Conservation (phyloP, 108 stramenopile species). For the Nitzschia sp. region DNA sequence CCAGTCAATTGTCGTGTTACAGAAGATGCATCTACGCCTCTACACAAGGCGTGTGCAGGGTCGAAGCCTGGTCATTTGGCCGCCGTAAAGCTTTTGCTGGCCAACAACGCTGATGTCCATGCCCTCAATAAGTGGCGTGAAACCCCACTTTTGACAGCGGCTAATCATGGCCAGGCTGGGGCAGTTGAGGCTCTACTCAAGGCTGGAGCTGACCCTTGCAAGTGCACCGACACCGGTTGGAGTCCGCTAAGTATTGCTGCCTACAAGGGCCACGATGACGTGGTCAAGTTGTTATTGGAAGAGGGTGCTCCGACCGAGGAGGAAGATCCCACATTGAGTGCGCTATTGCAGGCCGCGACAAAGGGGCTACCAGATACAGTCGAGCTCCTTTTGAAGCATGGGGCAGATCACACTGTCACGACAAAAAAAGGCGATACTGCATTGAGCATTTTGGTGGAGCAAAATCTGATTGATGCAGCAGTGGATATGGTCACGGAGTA, state of each 20-base stretch:
- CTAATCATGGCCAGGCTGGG: constrained; percentile 86
- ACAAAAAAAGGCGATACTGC: constrained; percentile 94
- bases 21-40: constrained; percentile 83
- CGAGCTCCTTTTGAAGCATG: constrained; percentile 76
- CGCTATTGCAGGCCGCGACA: constrained; percentile 87
- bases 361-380: constrained; percentile 89
- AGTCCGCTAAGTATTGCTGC: constrained; percentile 90
- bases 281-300: constrained; percentile 78
- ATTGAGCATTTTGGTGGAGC: constrained; percentile 89
- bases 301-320: constrained; percentile 91
- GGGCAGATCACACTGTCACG: constrained; percentile 89
- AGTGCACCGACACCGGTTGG: constrained; percentile 91
- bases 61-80: constrained; percentile 79
- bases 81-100: constrained; percentile 73
- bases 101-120: constrained; percentile 79
- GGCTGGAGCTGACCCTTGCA: constrained; percentile 85
- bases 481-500: constrained; percentile 92
- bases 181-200: constrained; percentile 78
- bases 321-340: constrained; percentile 87
- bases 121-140: constrained; percentile 93
- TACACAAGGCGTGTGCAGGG: constrained; percentile 92
- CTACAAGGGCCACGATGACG: constrained; percentile 91
- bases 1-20: constrained; percentile 86
- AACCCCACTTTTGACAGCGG: constrained; percentile 85
- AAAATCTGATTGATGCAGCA: constrained; percentile 89